Conservation (phyloP, 352 stramenopile genomes). For the Globisporangium cederbergense region DNA sequence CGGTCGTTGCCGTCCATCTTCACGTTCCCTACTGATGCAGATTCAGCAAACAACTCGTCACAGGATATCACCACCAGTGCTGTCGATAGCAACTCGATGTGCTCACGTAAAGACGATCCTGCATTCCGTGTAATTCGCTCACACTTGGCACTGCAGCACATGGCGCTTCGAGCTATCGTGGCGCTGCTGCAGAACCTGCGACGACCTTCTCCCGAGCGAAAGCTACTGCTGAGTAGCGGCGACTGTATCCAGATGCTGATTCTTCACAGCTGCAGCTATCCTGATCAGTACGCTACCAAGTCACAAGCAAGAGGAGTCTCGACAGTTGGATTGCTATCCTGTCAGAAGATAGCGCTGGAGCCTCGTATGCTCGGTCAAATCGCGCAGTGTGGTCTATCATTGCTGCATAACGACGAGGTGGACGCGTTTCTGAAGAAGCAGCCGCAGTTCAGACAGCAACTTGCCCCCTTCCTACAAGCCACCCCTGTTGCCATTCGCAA, state of each 20-base stretch:
- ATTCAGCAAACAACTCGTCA: not conserved
- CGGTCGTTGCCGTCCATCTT: conserved; percentile 36
- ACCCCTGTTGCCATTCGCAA: not conserved
- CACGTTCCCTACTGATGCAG: conserved; percentile 21
- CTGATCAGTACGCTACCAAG: not conserved
- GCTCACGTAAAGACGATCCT: not conserved
- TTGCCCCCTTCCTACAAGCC: not conserved
- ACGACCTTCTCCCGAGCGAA: conserved; percentile 30
- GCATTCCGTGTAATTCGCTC: conserved; percentile 10
- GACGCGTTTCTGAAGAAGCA: not conserved
- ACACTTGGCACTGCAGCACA: conserved; percentile 23
- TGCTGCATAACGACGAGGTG: conserved; percentile 1
- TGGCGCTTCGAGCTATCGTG: conserved; percentile 34
- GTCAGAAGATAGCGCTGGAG: conserved; percentile 1
- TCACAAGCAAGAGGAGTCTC: not conserved
- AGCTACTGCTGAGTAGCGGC: conserved; percentile 14
- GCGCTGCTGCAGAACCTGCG: conserved; percentile 32
- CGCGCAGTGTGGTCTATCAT: not conserved
- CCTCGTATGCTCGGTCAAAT: conserved; percentile 5
- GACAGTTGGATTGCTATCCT: not conserved
- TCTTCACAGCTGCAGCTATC: not conserved
- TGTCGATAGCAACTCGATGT: not conserved
- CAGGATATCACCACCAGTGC: not conserved
- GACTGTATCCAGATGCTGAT: conserved; percentile 9
- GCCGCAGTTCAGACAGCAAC: not conserved